These are phyloP conservation scores for Penicillium salamii DNA, from an alignment of 495 filamentous ascomycete genomes.

Conservation along the genomic window DNA sequence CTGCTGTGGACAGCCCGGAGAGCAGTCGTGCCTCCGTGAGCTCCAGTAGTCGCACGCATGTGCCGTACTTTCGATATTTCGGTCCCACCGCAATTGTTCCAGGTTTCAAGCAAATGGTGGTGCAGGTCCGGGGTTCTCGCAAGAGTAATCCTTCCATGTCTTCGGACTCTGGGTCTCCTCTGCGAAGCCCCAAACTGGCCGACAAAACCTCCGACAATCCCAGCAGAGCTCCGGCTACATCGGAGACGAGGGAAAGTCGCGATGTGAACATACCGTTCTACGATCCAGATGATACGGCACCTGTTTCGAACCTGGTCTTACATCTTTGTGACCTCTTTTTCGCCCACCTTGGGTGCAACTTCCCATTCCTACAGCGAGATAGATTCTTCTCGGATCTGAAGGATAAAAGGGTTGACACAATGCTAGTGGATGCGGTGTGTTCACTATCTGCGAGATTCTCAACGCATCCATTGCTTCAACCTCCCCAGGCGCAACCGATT, in stretches of 20 bases:
- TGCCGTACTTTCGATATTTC: constrained; percentile 86
- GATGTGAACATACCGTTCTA: constrained; percentile 74
- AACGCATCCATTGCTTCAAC: constrained; percentile 58
- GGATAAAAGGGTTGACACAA: constrained; percentile 76
- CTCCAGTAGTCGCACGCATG: constrained; percentile 54
- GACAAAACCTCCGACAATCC: constrained; percentile 25
- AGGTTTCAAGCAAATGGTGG: constrained; percentile 87
- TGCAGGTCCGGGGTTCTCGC: constrained; percentile 61
- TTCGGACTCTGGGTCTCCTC: constrained; percentile 39
- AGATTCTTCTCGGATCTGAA: constrained; percentile 67
- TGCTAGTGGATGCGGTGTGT: constrained; percentile 84
- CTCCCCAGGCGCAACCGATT: constrained; percentile 48
- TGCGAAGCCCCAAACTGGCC: constrained; percentile 33
- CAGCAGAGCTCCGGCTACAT: constrained; percentile 24
- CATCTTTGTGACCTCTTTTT: constrained; percentile 78
- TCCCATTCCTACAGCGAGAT: constrained; percentile 71
- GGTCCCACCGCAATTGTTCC: constrained; percentile 86
- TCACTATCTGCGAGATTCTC: constrained; percentile 80
- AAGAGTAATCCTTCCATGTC: constrained; percentile 49
- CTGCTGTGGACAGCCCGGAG: constrained; percentile 33
- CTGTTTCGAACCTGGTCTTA: constrained; percentile 68
- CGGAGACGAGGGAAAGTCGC: constrained; percentile 43
- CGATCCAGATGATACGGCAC: constrained; percentile 63
- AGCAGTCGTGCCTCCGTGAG: constrained; percentile 46
- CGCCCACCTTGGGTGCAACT: constrained; percentile 72